Conservation (phyloP, 2,329 filamentous ascomycete genomes). For the Pezicula radicicola region DNA sequence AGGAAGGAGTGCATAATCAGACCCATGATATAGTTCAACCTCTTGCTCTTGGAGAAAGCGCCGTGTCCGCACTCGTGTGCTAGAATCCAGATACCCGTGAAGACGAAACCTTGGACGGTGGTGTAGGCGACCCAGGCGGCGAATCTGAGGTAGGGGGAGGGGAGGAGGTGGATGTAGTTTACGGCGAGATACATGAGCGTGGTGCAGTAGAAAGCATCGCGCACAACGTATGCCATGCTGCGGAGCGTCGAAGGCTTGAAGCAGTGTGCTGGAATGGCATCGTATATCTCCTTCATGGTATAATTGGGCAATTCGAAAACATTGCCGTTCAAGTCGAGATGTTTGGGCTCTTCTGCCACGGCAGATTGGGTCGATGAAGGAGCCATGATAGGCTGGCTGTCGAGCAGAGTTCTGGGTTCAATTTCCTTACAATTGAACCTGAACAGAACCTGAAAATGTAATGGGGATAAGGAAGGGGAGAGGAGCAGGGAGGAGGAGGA, state of each 20-base stretch:
- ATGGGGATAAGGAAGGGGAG: neutral
- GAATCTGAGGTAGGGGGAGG: constrained; percentile 41
- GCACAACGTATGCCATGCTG: constrained; percentile 55
- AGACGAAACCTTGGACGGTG: constrained; percentile 63
- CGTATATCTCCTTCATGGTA: constrained; percentile 33
- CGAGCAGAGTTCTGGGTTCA: neutral
- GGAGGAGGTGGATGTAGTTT: constrained; percentile 51
- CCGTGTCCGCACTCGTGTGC: constrained; percentile 72
- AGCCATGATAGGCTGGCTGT: neutral
- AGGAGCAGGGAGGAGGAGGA: neutral
- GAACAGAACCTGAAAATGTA: neutral
- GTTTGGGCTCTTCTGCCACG: constrained; percentile 46
- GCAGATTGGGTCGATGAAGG: constrained; percentile 47
- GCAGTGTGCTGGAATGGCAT: constrained; percentile 59
- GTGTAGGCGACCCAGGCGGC: constrained; percentile 58
- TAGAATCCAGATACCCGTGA: constrained; percentile 70
- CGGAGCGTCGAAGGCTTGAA: constrained; percentile 54
- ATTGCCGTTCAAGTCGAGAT: constrained; percentile 30
- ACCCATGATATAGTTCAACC: constrained; percentile 61
- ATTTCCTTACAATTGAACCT: too few relatives aligned
- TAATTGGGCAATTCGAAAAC: constrained; percentile 29
- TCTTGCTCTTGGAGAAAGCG: constrained; percentile 57
- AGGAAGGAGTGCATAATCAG: constrained; percentile 64
- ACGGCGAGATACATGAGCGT: constrained; percentile 45
- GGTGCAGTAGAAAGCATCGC: constrained; percentile 51